Evolutionary conservation across 2,329 filamentous ascomycete species (phyloP).

Genomic region (Alternaria incomplexa): DNA sequence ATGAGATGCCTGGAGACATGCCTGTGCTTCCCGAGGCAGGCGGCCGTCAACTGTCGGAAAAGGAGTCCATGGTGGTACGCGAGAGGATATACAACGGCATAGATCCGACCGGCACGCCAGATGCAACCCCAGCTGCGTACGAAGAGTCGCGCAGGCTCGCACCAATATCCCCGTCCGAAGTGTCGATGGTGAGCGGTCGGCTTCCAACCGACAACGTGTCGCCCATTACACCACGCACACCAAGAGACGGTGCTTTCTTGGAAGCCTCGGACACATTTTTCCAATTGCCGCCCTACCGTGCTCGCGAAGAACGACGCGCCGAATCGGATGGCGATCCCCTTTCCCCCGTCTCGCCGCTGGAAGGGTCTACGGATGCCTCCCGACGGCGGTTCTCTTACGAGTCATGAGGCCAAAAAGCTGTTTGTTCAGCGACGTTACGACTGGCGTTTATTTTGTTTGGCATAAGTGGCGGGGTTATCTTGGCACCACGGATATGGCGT

Average conservation of each 20-base stretch:
- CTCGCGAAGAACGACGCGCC: constrained; percentile 25
- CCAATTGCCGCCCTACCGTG: constrained; percentile 32
- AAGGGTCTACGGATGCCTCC: constrained; percentile 33
- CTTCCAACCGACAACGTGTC: constrained; percentile 29
- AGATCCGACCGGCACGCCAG: constrained; percentile 34
- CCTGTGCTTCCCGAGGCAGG: constrained; percentile 59
- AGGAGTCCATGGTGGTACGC: constrained; percentile 55
- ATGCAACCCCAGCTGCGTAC: constrained; percentile 23
- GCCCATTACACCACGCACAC: constrained; percentile 40
- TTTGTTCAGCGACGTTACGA: constrained; percentile 11
- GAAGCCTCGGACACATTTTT: constrained; percentile 42
- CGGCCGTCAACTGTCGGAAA: constrained; percentile 55
- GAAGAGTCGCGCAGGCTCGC: constrained; percentile 30
- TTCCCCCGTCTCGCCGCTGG: constrained; percentile 45
- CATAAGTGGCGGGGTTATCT: constrained; percentile 1
- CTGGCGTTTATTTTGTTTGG: constrained; percentile 16
- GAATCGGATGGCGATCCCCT: constrained; percentile 40
- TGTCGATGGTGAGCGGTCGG: constrained; percentile 37
- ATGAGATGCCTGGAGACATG: constrained; percentile 63
- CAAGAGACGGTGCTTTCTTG: constrained; percentile 39
- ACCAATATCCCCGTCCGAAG: constrained; percentile 33
- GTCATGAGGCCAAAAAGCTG: constrained; percentile 36
- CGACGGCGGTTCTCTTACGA: constrained; percentile 49
- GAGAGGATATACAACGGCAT: constrained; percentile 56
- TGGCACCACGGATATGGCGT: constrained; percentile 13